Percentiles rank a stretch among this genome's conserved stretches.
These are phyloP conservation scores for Chaetomium tenue DNA, from an alignment of 495 filamentous ascomycete species.

Conservation along the genomic window DNA sequence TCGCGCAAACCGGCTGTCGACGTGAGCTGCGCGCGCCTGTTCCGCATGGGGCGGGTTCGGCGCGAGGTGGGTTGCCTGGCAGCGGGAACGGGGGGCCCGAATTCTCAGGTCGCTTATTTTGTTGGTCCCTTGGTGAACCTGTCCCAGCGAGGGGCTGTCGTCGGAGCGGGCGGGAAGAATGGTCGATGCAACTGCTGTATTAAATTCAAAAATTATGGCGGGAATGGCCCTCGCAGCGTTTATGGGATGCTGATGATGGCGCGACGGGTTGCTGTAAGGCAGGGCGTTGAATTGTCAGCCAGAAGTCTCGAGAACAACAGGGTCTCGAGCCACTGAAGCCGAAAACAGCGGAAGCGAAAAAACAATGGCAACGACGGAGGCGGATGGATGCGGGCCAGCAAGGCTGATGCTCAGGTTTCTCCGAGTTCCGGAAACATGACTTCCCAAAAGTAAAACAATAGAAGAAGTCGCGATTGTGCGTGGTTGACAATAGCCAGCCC, in stretches of 20 bases:
- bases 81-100: background rate
- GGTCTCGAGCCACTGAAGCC: background rate
- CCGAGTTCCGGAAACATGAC: constrained; percentile 20
- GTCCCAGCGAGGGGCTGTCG: constrained; percentile 19
- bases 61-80: constrained; percentile 2
- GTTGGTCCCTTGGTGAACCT: constrained; percentile 7
- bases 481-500: constrained; percentile 17
- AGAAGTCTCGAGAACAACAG: background rate
- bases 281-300: constrained; percentile 7
- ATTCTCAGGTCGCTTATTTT: background rate
- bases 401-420: constrained; percentile 21
- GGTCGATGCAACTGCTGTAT: constrained; percentile 39
- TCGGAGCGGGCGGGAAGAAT: constrained; percentile 26
- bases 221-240: constrained; percentile 9
- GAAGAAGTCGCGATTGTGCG: constrained; percentile 11
- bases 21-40: constrained; percentile 1
- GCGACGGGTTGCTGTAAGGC: constrained; percentile 6
- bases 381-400: constrained; percentile 20
- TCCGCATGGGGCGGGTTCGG: constrained; percentile 11
- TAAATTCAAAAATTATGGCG: constrained; percentile 25
- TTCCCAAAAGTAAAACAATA: constrained; percentile 20
- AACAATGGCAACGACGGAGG: constrained; percentile 21
- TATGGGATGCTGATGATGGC: constrained; percentile 25
- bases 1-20: constrained; percentile 15
- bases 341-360: constrained; percentile 17